Conservation (phyloP, 768 basidiomycete genomes). For the Agaricus blazei region DNA sequence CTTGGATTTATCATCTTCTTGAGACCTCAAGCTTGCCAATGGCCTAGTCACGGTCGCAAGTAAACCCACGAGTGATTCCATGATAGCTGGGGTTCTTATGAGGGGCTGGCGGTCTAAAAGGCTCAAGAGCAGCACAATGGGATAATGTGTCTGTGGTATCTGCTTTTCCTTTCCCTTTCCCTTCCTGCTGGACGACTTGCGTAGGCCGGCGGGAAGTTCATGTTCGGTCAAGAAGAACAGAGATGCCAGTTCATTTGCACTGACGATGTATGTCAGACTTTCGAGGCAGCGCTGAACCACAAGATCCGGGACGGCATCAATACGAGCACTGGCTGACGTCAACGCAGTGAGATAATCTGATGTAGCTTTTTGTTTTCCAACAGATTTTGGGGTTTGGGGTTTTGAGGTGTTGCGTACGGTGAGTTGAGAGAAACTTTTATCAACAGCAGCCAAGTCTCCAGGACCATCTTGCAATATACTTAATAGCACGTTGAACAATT, state of each 20-base stretch:
- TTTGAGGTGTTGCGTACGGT: constrained; percentile 57
- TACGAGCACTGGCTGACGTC: constrained; percentile 47
- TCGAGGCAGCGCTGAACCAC: constrained; percentile 94
- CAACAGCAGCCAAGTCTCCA: constrained; percentile 86
- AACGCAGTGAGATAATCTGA: constrained; percentile 48
- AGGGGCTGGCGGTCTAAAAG: constrained; percentile 85
- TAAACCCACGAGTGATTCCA: constrained; percentile 88
- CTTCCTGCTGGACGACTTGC: constrained; percentile 67
- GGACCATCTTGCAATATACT: constrained; percentile 93
- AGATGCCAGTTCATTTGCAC: constrained; percentile 76
- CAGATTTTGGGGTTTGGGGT: constrained; percentile 47
- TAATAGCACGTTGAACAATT: constrained; percentile 92
- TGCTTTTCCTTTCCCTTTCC: constrained; percentile 96
- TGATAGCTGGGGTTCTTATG: constrained; percentile 82
- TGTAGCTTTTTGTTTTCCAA: constrained; percentile 65
- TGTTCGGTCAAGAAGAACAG: constrained; percentile 96
- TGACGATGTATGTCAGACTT: constrained; percentile 83
- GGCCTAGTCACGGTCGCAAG: constrained; percentile 88
- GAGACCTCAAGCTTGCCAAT: constrained; percentile 53
- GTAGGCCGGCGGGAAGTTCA: constrained; percentile 78
- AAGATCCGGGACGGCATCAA: constrained; percentile 85
- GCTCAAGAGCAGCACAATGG: constrained; percentile 83
- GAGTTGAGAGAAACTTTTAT: constrained; percentile 92
- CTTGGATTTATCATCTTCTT: constrained; percentile 20
- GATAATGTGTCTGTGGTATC: constrained; percentile 76